Evolutionary conservation across 345 rosid species (phyloP), one percentile per base, ranked within the genome.

Genomic region (Hirschfeldia incana): DNA sequence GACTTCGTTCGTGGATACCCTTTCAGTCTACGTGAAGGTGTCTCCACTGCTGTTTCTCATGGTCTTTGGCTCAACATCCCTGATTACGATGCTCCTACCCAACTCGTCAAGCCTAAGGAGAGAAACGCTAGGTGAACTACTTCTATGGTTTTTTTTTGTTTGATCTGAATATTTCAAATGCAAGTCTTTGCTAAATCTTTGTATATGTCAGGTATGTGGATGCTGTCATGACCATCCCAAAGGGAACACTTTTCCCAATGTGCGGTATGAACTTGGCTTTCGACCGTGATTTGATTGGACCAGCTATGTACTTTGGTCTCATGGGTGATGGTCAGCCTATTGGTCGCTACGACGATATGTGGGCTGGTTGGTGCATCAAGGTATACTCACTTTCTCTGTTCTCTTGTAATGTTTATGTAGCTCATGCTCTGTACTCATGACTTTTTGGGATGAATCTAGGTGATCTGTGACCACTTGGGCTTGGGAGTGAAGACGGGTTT

Each of bases 1-100:
- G 98, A 92, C 74, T 94, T 94, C 57, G 98, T 94, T 51, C 97
- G 98, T 53, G 98, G 98, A 59, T 94, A 91, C 85, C 98, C 98
- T 44, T 94, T 94, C 67, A 94, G 95, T 84, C 91, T 92, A 0
- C 89, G 98, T 0, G 98, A 94, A 85, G 98, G 98, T 85, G 97
- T 86, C 26, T 88, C 92, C 2, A 94, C 98, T 13, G 98, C 97
- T 51, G 95, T 91, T 69, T 94, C 98, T 49, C 98, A 94, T 72
- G 98, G 97, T 65, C 97, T 94, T 55, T 94, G 98, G 98, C 94
- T 94, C 69, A 94, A 94, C 89, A 94, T 94, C 78, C 98, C 98
- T 2, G 98, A 94, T 79, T 94, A 94, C 67, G 98, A 94, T 76
- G 98, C 98, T 8, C 98, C 98, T 1, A 94, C 98, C n/a, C 98